Percentiles rank a stretch among this genome's conserved stretches.
Evolutionary conservation across 1,284 basidiomycete genomes (phyloP).

Genomic region (Leccinum subfulvum): DNA sequence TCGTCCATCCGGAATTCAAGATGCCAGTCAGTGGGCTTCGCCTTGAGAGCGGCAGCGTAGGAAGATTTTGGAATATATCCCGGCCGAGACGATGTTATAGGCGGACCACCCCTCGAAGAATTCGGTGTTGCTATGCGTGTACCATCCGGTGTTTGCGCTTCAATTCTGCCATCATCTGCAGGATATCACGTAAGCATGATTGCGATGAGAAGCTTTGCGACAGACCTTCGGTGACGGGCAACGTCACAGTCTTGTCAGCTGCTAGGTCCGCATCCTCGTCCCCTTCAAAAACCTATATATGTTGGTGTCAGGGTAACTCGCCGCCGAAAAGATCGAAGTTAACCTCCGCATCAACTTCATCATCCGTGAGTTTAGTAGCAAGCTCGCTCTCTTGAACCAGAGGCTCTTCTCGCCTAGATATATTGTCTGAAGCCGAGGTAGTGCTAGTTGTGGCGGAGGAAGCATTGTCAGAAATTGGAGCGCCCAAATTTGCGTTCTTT

Average conservation of each 20-base stretch:
- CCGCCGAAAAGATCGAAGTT: conserved; percentile 1
- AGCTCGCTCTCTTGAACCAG: conserved; percentile 63
- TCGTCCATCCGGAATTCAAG: conserved; percentile 93
- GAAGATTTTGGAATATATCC: conserved; percentile 60
- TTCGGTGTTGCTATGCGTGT: conserved; percentile 90
- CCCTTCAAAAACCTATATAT: conserved; percentile 63
- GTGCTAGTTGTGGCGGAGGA: conserved; percentile 22
- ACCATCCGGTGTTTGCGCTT: conserved; percentile 94
- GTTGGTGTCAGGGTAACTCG: conserved; percentile 7
- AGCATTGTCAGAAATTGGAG: conserved; percentile 22
- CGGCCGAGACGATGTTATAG: conserved; percentile 37
- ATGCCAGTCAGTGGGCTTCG: conserved; percentile 94
- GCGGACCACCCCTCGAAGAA: conserved; percentile 41
- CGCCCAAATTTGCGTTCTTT: conserved; percentile 46
- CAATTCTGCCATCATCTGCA: conserved; percentile 84
- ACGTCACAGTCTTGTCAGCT: conserved; percentile 81
- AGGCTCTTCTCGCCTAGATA: conserved; percentile 43
- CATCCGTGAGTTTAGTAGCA: conserved; percentile 72
- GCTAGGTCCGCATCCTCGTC: conserved; percentile 67
- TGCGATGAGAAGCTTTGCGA: conserved; percentile 2
- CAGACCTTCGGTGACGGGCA: conserved; percentile 79
- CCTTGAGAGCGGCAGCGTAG: conserved; percentile 91
- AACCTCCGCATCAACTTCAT: conserved; percentile 77
- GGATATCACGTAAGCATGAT: conserved; percentile 9
- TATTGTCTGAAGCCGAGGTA: conserved; percentile 19